Evolutionary conservation across 306 rosid species (phyloP), one percentile per base, ranked within the genome.

Genomic region (Coriaria nepalensis): DNA sequence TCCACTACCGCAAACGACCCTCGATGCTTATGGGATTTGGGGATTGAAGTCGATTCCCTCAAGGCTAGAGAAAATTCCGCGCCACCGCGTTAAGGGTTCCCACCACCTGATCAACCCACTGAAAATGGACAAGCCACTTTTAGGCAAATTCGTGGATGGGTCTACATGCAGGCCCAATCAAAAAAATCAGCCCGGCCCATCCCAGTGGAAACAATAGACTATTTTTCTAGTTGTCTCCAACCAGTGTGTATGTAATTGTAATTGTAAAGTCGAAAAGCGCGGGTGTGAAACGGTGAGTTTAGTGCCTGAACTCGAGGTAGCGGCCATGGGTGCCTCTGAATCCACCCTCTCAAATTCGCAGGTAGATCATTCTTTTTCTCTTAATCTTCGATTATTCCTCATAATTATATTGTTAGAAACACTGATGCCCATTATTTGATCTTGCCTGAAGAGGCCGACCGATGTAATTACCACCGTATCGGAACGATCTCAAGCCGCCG

Each of bases 381-480:
- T 37, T 35, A 9, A 0, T 20, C 40, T 7, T 29, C 9, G 2
- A n/a, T 6, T 43, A 11, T 14, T 44, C 20, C 29, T 4, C 32
- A 40, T 35, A 12, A 11, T 20, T 40, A 32, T 33, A 10, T 13
- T n/a, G n/a, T 13, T 42, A 4, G 9, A 9, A 10, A 5, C 6
- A 34, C 40, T 36, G 4, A 43, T 29, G 20, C 34, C 7, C 50
- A 38, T 52, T 13, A 34, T 54, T 61, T 73, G 9, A 2, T 34
- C 9, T 6, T 7, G 40, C 36, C 29, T 58, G 66, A 62, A 82
- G 94, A 38, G 66, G 32, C 59, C 66, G 9, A 76, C 50, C 57
- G 93, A 92, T 37, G 76, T 67, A 75, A 86, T 85, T 73, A 82
- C 98, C 67, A 78, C 96, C 60, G 79, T 82, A 38, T 73, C 80